These are phyloP conservation scores for Microbotryum violaceum DNA, from an alignment of 1,284 basidiomycete genomes.

Conservation along the genomic window DNA sequence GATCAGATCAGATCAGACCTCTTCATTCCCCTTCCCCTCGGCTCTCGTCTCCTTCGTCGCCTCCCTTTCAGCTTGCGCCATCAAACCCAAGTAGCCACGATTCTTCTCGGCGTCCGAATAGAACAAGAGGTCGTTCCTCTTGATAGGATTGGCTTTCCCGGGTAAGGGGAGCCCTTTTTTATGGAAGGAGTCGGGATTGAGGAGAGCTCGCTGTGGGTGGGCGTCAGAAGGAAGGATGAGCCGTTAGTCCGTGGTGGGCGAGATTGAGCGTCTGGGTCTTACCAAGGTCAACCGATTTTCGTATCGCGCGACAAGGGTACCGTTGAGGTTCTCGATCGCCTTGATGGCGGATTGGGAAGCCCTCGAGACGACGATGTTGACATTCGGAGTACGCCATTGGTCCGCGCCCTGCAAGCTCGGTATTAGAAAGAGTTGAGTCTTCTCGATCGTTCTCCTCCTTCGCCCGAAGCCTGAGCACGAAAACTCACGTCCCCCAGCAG, in stretches of 20 bases:
- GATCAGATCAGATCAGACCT: too few species aligned
- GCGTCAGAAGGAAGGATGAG: neutral
- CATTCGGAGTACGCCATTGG: constrained; percentile 56
- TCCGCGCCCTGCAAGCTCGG: constrained; percentile 52
- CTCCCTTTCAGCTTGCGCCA: too few species aligned
- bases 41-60: too few species aligned
- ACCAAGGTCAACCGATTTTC: constrained; percentile 75
- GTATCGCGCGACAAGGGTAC: constrained; percentile 80
- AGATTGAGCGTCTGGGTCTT: neutral
- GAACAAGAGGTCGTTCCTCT: constrained; percentile 36
- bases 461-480: constrained; percentile 1
- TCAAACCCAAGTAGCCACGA: constrained; percentile 33
- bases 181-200: constrained; percentile 30
- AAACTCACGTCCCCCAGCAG: constrained; percentile 68
- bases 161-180: constrained; percentile 19
- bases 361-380: constrained; percentile 75
- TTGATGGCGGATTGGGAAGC: constrained; percentile 79
- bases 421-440: neutral
- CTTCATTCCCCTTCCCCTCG: too few species aligned
- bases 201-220: constrained; percentile 24
- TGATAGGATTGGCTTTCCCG: constrained; percentile 26
- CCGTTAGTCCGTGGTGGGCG: constrained; percentile 52
- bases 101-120: constrained; percentile 44
- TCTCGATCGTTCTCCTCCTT: constrained; percentile 5
- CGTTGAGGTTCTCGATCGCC: constrained; percentile 73